phyloP scores from a whole-genome alignment of 257 asterid species.

The Fraxinus excelsior region DNA sequence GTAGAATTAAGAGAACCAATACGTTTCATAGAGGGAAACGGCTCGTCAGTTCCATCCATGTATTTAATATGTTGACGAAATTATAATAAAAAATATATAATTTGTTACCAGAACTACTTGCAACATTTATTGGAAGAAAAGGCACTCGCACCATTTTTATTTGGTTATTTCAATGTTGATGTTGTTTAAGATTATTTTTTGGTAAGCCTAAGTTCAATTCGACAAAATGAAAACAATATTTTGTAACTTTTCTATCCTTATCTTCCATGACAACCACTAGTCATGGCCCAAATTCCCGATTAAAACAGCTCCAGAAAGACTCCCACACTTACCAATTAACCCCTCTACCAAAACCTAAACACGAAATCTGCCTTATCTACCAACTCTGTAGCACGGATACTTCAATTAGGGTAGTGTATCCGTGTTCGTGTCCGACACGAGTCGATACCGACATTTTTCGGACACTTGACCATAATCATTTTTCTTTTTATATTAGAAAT shows the following conservation, averaged over 20 bases:
- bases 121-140: background rate
- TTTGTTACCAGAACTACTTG: background rate
- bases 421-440: too few relatives aligned
- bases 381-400: too few relatives aligned
- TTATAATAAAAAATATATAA: too few relatives aligned
- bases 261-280: background rate
- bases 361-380: background rate
- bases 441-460: too few relatives aligned
- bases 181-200: background rate
- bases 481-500: too few relatives aligned
- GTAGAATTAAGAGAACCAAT: background rate
- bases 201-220: background rate
- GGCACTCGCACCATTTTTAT: background rate
- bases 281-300: background rate
- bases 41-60: background rate
- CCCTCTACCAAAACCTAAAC: background rate
- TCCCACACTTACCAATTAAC: background rate
- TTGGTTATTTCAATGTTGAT: background rate
- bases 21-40: background rate
- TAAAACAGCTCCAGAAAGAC: background rate
- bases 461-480: too few relatives aligned
- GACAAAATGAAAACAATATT: too few relatives aligned
- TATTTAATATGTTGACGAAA: too few relatives aligned
- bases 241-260: background rate
- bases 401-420: too few relatives aligned